Evolutionary conservation across 1,284 basidiomycete species (phyloP).

Genomic region (Vanrija pseudolonga): DNA sequence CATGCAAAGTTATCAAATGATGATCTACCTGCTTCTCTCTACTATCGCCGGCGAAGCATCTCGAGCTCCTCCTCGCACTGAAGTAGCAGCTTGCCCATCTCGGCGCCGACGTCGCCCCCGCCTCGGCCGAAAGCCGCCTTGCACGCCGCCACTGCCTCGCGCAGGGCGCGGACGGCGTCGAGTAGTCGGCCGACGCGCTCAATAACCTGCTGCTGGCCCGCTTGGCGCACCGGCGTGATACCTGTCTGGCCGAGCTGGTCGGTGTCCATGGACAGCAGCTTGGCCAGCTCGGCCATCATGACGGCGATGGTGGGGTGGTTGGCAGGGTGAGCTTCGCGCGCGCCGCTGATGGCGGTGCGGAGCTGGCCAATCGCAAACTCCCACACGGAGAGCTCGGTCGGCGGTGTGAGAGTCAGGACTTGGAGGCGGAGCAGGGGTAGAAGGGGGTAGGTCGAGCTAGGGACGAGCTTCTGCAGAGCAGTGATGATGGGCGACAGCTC

Average conservation of each 20-base stretch:
- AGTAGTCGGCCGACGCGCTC: conserved; percentile 45
- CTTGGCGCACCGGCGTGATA: neutral
- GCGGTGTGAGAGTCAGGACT: conserved; percentile 27
- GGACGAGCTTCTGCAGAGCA: conserved; percentile 8
- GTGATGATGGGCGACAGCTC: conserved; percentile 61
- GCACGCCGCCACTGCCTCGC: conserved; percentile 55
- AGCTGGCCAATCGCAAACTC: conserved; percentile 56
- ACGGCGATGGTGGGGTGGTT: conserved; percentile 78
- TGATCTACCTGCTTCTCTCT: neutral
- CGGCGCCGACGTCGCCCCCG: conserved; percentile 16
- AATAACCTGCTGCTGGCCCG: neutral
- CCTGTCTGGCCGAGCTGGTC: neutral
- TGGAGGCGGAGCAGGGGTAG: conserved; percentile 68
- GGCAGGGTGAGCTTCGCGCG: conserved; percentile 56
- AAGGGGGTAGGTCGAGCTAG: conserved; percentile 67
- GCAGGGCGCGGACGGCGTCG: conserved; percentile 61
- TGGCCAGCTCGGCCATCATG: conserved; percentile 73
- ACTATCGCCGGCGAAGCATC: conserved; percentile 5
- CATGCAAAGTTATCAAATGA: neutral
- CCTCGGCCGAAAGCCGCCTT: conserved; percentile 40
- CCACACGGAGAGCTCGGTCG: conserved; percentile 16
- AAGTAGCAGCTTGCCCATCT: neutral
- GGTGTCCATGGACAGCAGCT: conserved; percentile 57
- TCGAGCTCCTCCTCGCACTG: conserved; percentile 8
- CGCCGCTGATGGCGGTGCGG: conserved; percentile 58